Base-by-base conservation (phyloP, 2,329 filamentous ascomycete species). In the Aspergillus ochraceoroseus region DNA sequence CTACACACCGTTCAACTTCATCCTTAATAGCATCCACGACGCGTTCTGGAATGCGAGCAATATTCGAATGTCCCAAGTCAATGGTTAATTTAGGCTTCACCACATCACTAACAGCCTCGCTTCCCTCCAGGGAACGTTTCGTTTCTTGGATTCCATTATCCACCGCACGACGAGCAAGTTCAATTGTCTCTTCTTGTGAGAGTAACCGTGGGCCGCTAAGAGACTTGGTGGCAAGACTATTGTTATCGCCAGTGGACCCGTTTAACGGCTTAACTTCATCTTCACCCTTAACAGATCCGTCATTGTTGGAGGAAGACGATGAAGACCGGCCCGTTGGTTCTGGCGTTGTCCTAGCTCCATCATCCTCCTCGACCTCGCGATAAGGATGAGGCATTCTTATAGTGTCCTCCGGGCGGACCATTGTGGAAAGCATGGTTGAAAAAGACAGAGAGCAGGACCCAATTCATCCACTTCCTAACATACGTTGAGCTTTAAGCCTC, bases 21-120 rank as follows among this genome's bases (percentile, higher is more conserved):
- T 72, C 64, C 52, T 72, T 73, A 43, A 75, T 70, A 31, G 73
- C 65, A 52, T 73, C 69, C 8, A 74, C 66, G 18, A 75, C 70
- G 23, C 69, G 64, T 39, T 70, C 67, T 1, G 72, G 72, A 41
- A 75, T 67, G 41, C 65, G 63, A 22, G 59, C 63, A 44, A 75
- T 71, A 41, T 66, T 67, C 9, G 68, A 70, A 53, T 73, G 67
- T 11, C 70, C 72, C 53, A 75, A 55, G 46, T 75, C 70, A 43
- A 75, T 68, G 1, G 71, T 74, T 45, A 75, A 53, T 43, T 72
- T 72, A 7, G 68, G 68, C 48, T 68, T 68, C 39, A 72, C 63
- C 11, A 67, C 65, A 52, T 70, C 68, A 12, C 60, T 67, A 25
- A 71, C 65, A 32, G 58, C 65, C 44, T 71, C 69, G 28, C 61